Evolutionary conservation across 1,139 yeast genomes (phyloP).

Genomic region (Yamadazyma aaseri): DNA sequence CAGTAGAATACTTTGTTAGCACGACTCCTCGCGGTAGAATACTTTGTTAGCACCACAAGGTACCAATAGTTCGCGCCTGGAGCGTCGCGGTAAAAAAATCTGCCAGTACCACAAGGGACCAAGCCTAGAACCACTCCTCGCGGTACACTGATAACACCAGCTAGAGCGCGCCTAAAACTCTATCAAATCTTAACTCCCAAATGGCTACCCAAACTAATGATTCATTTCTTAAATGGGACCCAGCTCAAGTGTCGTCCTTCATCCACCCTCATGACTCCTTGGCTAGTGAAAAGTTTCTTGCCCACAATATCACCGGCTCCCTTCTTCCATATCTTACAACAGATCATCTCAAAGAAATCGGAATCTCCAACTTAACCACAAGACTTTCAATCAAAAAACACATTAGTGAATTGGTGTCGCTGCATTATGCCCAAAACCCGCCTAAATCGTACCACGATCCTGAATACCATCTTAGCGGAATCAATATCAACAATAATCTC

Average conservation of each 20-base stretch:
- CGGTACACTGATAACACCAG: too few species aligned
- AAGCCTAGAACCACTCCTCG: too few species aligned
- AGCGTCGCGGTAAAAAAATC: too few species aligned
- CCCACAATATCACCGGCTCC: slow-evolving; percentile 61
- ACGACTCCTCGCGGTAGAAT: too few species aligned
- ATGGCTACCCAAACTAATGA: slow-evolving; percentile 18
- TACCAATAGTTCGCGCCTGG: too few species aligned
- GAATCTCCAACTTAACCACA: slow-evolving; percentile 38
- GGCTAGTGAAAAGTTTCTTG: slow-evolving; percentile 38
- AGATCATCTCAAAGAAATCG: slow-evolving; percentile 61
- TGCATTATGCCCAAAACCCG: slow-evolving; percentile 31
- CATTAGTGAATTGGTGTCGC: slow-evolving; percentile 43
- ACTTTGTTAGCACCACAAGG: too few species aligned
- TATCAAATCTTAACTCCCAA: too few species aligned
- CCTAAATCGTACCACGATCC: slow-evolving; percentile 33
- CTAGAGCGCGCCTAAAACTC: too few species aligned
- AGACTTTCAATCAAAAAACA: slow-evolving; percentile 50
- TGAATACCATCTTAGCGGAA: slow-evolving; percentile 26
- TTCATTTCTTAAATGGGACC: slow-evolving; percentile 46
- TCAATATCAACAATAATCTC: slow-evolving; percentile 34
- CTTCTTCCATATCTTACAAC: slow-evolving; percentile 58
- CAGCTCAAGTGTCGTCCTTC: slow-evolving; percentile 45
- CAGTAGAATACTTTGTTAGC: too few species aligned
- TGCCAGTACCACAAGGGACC: too few species aligned
- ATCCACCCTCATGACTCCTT: slow-evolving; percentile 23